phyloP scores from a whole-genome alignment of 768 basidiomycete genomes.

The Suillus brevipes region DNA sequence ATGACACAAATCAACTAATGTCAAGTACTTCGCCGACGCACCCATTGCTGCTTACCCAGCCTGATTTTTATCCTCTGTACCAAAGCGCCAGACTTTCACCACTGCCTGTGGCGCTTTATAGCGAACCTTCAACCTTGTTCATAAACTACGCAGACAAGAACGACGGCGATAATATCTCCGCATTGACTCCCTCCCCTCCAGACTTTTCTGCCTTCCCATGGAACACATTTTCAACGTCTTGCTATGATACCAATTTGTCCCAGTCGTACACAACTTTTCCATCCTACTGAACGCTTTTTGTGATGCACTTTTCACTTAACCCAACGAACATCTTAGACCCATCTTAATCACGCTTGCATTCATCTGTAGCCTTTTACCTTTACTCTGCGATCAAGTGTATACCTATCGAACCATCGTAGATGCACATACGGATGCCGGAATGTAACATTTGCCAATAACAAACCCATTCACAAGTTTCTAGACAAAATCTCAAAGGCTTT shows the following conservation, averaged over 20 bases:
- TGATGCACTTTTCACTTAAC: slow-evolving; percentile 24
- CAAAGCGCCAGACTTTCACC: background rate
- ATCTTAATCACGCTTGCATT: slow-evolving; percentile 9
- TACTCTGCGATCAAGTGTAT: slow-evolving; percentile 1
- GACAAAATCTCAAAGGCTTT: slow-evolving; percentile 49
- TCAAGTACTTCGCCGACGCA: background rate
- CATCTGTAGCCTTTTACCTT: slow-evolving; percentile 23
- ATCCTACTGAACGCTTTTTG: background rate
- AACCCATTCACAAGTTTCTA: slow-evolving; percentile 3
- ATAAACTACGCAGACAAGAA: slow-evolving; percentile 1
- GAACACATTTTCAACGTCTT: slow-evolving; percentile 10
- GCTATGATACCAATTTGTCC: background rate
- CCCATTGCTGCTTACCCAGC: slow-evolving; percentile 2
- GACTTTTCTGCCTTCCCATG: slow-evolving; percentile 25
- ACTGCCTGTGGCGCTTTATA: background rate
- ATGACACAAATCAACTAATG: background rate
- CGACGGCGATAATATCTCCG: background rate
- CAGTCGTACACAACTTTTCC: slow-evolving; percentile 5
- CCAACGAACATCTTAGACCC: slow-evolving; percentile 19
- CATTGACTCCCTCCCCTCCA: slow-evolving; percentile 1
- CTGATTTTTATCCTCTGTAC: background rate
- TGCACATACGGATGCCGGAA: background rate
- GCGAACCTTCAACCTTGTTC: slow-evolving; percentile 1
- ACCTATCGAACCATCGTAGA: background rate
- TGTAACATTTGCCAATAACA: background rate